Evolutionary conservation across 495 filamentous ascomycete genomes (phyloP).

Genomic region (Friedmanniomyces simplex): DNA sequence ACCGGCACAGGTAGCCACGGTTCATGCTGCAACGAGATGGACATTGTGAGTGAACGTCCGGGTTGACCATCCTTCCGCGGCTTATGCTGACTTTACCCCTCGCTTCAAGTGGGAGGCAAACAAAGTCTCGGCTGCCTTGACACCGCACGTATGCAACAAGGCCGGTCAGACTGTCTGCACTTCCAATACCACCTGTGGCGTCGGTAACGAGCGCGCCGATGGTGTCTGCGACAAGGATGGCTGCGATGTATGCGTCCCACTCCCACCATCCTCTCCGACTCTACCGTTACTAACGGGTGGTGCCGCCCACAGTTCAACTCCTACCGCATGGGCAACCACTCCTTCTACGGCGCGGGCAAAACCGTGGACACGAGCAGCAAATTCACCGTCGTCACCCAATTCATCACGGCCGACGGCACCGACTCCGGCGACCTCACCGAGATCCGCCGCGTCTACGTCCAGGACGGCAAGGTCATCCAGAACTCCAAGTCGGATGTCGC

Average conservation of each 20-base stretch:
- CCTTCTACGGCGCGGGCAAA: slow-evolving; percentile 46
- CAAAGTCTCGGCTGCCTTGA: slow-evolving; percentile 25
- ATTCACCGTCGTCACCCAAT: slow-evolving; percentile 61
- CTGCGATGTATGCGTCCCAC: slow-evolving; percentile 44
- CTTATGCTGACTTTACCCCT: too few relatives aligned
- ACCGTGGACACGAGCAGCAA: slow-evolving; percentile 49
- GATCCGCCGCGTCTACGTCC: slow-evolving; percentile 53
- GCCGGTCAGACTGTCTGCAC: slow-evolving; percentile 35
- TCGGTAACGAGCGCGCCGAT: slow-evolving; percentile 38
- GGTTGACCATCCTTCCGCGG: too few relatives aligned
- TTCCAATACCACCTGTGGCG: too few relatives aligned
- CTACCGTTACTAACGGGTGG: too few relatives aligned
- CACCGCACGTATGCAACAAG: slow-evolving; percentile 27
- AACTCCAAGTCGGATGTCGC: slow-evolving; percentile 46
- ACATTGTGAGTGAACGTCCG: too few relatives aligned
- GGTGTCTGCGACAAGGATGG: slow-evolving; percentile 57
- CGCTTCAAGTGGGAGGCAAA: slow-evolving; percentile 23
- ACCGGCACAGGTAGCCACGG: slow-evolving; percentile 12
- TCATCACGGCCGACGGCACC: slow-evolving; percentile 42
- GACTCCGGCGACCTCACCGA: slow-evolving; percentile 39
- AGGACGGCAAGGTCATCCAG: slow-evolving; percentile 47
- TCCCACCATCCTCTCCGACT: too few relatives aligned
- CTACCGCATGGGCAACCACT: slow-evolving; percentile 41
- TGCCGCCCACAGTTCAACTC: too few relatives aligned
- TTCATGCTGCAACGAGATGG: slow-evolving; percentile 16